Evolutionary conservation across 139 green algal species (phyloP).

Genomic region (Mychonastes homosphaera): DNA sequence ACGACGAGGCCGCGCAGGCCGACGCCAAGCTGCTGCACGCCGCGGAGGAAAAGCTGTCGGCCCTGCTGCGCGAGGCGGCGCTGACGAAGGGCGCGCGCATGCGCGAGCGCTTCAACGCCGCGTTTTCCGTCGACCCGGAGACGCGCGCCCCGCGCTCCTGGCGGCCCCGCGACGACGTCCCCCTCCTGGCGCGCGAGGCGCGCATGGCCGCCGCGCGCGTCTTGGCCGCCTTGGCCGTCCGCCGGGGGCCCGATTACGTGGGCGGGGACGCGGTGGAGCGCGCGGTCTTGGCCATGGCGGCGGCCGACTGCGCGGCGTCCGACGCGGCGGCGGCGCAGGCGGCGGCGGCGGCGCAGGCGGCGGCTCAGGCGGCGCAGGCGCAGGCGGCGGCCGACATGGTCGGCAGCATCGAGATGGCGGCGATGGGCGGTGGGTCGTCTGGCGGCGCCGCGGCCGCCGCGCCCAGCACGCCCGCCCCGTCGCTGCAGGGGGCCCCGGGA

Average conservation of each 20-base stretch:
- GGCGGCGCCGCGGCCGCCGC: not conserved
- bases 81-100: slow-evolving; percentile 59
- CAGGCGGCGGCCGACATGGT: too few species aligned
- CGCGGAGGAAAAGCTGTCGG: slow-evolving; percentile 18
- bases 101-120: slow-evolving; percentile 50
- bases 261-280: slow-evolving; percentile 18
- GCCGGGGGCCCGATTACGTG: slow-evolving; percentile 2
- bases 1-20: slow-evolving; percentile 24
- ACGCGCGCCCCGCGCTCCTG: slow-evolving; percentile 59
- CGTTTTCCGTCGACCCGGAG: slow-evolving; percentile 66
- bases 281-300: slow-evolving; percentile 18
- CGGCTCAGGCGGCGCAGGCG: too few species aligned
- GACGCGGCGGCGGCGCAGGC: not conserved
- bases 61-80: slow-evolving; percentile 48
- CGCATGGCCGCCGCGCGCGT: slow-evolving; percentile 49
- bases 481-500: not conserved
- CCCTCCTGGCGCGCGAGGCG: slow-evolving; percentile 37
- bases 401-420: too few species aligned
- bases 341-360: slow-evolving; percentile 1
- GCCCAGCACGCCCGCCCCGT: not conserved
- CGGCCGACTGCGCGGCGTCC: slow-evolving; percentile 12
- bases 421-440: too few species aligned
- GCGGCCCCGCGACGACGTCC: slow-evolving; percentile 59
- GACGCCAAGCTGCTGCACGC: slow-evolving; percentile 13
- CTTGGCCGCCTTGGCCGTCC: slow-evolving; percentile 50